Conservation (phyloP, 2,329 filamentous ascomycete species). For the Colletotrichum australisinense region DNA sequence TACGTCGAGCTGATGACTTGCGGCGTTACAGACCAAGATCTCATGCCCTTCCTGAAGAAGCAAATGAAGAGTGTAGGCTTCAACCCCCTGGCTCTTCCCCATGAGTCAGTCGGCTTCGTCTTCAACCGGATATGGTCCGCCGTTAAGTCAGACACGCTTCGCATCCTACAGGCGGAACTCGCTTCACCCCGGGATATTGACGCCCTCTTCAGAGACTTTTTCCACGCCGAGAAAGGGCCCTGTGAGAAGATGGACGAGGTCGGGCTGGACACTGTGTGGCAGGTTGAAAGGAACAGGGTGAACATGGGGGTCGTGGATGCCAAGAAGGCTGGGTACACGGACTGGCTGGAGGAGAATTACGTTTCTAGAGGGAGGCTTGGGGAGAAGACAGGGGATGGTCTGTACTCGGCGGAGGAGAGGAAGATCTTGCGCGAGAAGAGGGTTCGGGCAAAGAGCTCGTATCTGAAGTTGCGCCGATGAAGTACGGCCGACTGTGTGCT, state of each 20-base stretch:
- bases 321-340: constrained; percentile 22
- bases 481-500: too few relatives aligned
- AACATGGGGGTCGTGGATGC: constrained; percentile 32
- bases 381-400: constrained; percentile 43
- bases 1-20: constrained; percentile 50
- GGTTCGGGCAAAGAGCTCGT: constrained; percentile 2
- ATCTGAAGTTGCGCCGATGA: constrained; percentile 1
- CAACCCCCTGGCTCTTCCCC: constrained; percentile 40
- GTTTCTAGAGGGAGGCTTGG: constrained; percentile 42
- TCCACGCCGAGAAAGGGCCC: constrained; percentile 43
- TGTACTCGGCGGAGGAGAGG: constrained; percentile 41
- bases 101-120: constrained; percentile 47
- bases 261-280: constrained; percentile 45
- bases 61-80: constrained; percentile 44
- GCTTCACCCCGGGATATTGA: constrained; percentile 46
- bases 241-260: constrained; percentile 48
- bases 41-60: constrained; percentile 44
- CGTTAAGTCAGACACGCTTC: constrained; percentile 47
- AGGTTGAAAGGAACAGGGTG: constrained; percentile 41
- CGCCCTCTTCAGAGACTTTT: constrained; percentile 44
- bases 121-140: constrained; percentile 50
- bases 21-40: constrained; percentile 41
- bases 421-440: constrained; percentile 39
- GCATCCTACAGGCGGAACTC: constrained; percentile 45
- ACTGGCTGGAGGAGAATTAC: constrained; percentile 43